Conservation (phyloP, 495 filamentous ascomycete species). For the Poronia punctata region DNA sequence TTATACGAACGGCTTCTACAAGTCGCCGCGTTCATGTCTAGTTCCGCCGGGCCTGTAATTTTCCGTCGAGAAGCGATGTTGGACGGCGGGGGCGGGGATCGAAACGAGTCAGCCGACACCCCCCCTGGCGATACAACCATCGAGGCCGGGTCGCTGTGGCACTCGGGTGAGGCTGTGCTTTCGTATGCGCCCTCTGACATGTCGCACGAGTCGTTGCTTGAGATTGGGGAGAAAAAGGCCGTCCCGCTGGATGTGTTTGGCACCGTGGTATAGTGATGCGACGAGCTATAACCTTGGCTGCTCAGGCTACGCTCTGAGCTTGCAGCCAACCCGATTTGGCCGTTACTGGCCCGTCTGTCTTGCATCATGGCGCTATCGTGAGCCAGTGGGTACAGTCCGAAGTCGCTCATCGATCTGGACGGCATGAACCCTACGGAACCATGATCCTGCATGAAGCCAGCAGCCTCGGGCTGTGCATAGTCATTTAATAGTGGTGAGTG, state of each 20-base stretch:
- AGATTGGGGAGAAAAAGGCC: conserved; percentile 8
- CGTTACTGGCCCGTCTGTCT: background rate
- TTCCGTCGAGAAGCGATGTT: conserved; percentile 44
- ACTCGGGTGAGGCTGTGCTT: conserved; percentile 2
- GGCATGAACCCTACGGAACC: conserved; percentile 1
- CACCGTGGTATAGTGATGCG: conserved; percentile 2
- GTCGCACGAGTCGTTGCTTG: conserved; percentile 6
- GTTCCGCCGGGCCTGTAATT: conserved; percentile 34
- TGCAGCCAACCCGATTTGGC: background rate
- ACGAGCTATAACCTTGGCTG: background rate
- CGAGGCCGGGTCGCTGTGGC: conserved; percentile 2
- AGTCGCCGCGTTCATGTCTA: conserved; percentile 28
- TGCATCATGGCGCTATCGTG: background rate
- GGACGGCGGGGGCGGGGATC: conserved; percentile 39
- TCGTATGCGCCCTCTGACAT: conserved; percentile 9
- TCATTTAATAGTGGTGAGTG: conserved; percentile 5
- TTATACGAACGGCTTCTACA: conserved; percentile 28
- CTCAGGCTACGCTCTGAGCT: conserved; percentile 10
- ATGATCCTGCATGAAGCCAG: conserved; percentile 1
- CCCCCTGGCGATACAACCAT: conserved; percentile 11
- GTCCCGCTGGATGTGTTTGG: background rate
- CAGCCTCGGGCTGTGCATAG: background rate
- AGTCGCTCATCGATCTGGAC: conserved; percentile 11
- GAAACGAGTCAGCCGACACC: conserved; percentile 32
- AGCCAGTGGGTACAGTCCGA: conserved; percentile 3